phyloP scores from a whole-genome alignment of 2,329 filamentous ascomycete genomes.

The Xylogone sp. region DNA sequence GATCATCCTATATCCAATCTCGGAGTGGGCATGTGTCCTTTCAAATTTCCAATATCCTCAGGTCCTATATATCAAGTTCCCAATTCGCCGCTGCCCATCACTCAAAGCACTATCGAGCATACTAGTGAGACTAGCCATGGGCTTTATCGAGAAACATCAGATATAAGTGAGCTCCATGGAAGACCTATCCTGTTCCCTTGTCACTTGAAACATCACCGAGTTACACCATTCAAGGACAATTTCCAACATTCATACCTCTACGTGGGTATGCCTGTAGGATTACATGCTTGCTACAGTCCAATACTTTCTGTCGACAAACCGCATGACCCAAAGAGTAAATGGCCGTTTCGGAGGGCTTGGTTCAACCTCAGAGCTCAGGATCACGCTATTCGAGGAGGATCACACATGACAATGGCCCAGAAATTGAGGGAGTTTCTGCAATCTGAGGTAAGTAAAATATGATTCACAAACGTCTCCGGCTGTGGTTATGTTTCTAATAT shows the following conservation, averaged over 20 bases:
- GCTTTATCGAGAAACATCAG: no score
- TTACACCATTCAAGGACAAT: constrained; percentile 64
- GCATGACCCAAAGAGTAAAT: constrained; percentile 21
- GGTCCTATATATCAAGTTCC: no score
- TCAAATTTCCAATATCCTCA: no score
- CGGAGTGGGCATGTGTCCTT: no score
- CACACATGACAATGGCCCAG: no score
- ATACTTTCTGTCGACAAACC: constrained; percentile 47
- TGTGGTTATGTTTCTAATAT: constrained; percentile 44
- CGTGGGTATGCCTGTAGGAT: constrained; percentile 64
- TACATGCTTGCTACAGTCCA: constrained; percentile 49
- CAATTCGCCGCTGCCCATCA: no score
- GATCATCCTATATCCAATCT: no score
- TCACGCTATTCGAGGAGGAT: constrained; percentile 32
- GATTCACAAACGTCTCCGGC: constrained; percentile 54
- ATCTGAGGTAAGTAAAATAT: constrained; percentile 58
- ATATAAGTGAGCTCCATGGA: background rate
- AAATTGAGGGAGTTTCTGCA: constrained; percentile 47
- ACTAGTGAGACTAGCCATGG: no score
- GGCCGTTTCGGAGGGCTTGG: constrained; percentile 32
- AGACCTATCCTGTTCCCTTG: constrained; percentile 59
- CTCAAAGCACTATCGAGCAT: no score
- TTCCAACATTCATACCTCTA: constrained; percentile 71
- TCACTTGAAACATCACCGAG: constrained; percentile 58
- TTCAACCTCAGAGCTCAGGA: constrained; percentile 56